Conservation (phyloP, 805 yeast species). For the Myxozyma sirexii region DNA sequence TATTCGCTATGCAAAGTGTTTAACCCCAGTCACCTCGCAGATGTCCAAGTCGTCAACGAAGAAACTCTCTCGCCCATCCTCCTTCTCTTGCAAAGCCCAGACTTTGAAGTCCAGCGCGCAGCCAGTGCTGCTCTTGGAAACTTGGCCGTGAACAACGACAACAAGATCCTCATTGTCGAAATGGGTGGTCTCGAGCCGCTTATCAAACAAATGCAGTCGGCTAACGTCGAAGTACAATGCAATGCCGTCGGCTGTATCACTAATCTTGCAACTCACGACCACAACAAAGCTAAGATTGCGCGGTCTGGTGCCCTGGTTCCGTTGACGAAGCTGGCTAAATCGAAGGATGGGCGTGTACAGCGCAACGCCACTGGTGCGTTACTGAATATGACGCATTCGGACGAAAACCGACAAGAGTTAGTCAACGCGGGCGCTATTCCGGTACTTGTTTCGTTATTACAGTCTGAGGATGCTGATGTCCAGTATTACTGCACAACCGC, state of each 20-base stretch:
- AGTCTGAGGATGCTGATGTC: constrained; percentile 90
- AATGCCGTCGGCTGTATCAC: constrained; percentile 99
- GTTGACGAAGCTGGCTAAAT: constrained; percentile 88
- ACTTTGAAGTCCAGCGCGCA: constrained; percentile 95
- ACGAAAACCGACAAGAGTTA: constrained; percentile 92
- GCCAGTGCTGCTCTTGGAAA: constrained; percentile 99
- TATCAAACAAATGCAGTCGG: constrained; percentile 95
- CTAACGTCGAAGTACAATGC: constrained; percentile 97
- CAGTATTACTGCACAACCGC: constrained; percentile 99
- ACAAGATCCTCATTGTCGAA: constrained; percentile 89
- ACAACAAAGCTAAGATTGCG: constrained; percentile 93
- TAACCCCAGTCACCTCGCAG: constrained; percentile 39
- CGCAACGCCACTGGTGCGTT: constrained; percentile 98
- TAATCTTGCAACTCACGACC: constrained; percentile 96
- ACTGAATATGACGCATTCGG: constrained; percentile 96
- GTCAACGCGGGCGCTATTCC: constrained; percentile 99
- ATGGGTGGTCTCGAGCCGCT: constrained; percentile 98
- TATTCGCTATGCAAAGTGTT: background rate
- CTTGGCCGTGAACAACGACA: constrained; percentile 93
- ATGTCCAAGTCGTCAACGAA: constrained; percentile 84
- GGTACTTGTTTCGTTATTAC: constrained; percentile 81
- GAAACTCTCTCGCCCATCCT: constrained; percentile 93
- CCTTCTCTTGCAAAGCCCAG: constrained; percentile 80
- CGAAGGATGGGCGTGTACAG: constrained; percentile 93
- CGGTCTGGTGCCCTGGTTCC: constrained; percentile 95